Evolutionary conservation across 2,329 filamentous ascomycete species (phyloP), one percentile per base, ranked within the genome.

Genomic region (Fusarium nurragi): DNA sequence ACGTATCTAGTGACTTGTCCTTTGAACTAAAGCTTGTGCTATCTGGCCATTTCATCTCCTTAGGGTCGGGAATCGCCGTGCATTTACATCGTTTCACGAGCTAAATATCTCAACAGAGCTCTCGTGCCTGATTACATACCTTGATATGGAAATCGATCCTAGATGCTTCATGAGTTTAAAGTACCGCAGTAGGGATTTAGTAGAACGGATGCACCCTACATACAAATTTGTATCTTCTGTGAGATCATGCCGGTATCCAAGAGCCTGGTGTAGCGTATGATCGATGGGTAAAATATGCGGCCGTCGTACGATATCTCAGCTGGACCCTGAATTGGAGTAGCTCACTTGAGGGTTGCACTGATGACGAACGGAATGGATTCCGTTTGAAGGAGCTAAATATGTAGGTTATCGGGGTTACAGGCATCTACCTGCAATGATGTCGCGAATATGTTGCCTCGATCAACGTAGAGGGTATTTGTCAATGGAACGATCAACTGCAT

Each of bases 31-130:
- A n/a, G n/a, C n/a, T n/a, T 54, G 32, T 51, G 30, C n/a, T 45
- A 58, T 64, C 54, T 67, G 64, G 18, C 46, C 53, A 64, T 64
- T 39, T 39, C 23, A 36, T 57, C 40, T 53, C 46, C 28, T 60
- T 22, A n/a, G 26, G 22, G 22, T 41, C 64, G 54, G 59, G 40
- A 34, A 37, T 38, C 50, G 47, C 63, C 64, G 63, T 32, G 14
- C 30, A 28, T 30, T 46, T 18, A 51, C 23, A 37, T 26, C 32
- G 21, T 41, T 26, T 14, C 13, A 22, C 26, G 10, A 23, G 10
- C 6, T n/a, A 16, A 37, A n/a, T 14, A 26, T n/a, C 14, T 19
- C 5, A 23, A 23, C 9, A n/a, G 23, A 28, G 2, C 14, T 6
- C 25, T 12, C 30, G 7, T 21, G 21, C 5, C 26, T 21, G 23